A percentile compares a stretch with the other conserved stretches of the same genome.
phyloP scores from a whole-genome alignment of 2,329 filamentous ascomycete species.

The Colletotrichum lupini region DNA sequence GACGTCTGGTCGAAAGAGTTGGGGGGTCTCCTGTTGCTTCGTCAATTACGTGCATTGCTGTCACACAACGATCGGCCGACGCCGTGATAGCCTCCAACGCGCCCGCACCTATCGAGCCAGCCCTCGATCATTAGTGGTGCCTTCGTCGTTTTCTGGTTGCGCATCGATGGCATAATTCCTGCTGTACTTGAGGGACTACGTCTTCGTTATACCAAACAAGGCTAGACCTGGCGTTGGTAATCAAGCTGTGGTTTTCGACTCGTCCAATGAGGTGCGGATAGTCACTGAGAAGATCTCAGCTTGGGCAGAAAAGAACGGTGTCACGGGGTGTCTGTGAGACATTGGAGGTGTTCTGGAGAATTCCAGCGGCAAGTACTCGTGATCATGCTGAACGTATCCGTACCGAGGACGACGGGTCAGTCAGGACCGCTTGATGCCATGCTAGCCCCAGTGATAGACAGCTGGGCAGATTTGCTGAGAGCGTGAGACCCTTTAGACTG shows the following conservation, averaged over 20 bases:
- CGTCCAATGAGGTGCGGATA: background rate
- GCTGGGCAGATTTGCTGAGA: background rate
- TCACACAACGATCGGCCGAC: conserved; percentile 16
- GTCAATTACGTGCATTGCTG: background rate
- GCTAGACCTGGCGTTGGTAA: conserved; percentile 14
- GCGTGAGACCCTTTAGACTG: background rate
- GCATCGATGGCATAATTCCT: background rate
- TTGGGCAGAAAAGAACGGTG: conserved; percentile 6
- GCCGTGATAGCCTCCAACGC: conserved; percentile 15
- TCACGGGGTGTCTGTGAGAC: conserved; percentile 5
- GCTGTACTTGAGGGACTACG: background rate
- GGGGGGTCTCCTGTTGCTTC: background rate
- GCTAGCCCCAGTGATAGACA: background rate
- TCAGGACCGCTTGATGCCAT: background rate
- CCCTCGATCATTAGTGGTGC: conserved; percentile 5
- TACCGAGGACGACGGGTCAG: background rate
- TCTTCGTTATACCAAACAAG: conserved; percentile 8
- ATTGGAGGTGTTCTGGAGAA: conserved; percentile 10
- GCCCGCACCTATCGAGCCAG: conserved; percentile 27
- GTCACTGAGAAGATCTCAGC: background rate
- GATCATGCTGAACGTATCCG: background rate
- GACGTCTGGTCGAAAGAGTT: background rate
- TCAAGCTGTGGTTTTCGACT: background rate
- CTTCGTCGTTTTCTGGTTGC: conserved; percentile 12
- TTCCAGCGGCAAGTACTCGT: conserved; percentile 2